Conservation (phyloP, 768 basidiomycete species). For the Boletales sp. region DNA sequence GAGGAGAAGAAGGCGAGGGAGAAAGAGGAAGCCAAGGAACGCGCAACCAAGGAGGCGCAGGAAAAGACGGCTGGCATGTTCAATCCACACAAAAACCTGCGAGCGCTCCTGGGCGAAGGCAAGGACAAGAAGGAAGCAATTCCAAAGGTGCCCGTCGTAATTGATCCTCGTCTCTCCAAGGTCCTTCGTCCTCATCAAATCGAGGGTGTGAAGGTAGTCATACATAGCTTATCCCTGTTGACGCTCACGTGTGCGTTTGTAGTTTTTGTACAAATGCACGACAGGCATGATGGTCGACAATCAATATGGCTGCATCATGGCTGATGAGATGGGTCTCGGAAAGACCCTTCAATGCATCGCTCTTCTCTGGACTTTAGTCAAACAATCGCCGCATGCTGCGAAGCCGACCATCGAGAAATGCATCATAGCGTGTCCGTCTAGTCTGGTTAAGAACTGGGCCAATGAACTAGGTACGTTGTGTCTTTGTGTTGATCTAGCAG, state of each 20-base stretch:
- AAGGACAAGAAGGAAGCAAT: constrained; percentile 60
- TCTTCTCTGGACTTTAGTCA: constrained; percentile 90
- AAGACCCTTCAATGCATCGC: constrained; percentile 97
- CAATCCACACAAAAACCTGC: constrained; percentile 92
- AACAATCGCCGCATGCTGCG: constrained; percentile 87
- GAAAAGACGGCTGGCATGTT: constrained; percentile 72
- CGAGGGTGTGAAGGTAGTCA: constrained; percentile 88
- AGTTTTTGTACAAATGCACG: constrained; percentile 96
- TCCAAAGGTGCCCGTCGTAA: constrained; percentile 92
- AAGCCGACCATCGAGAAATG: constrained; percentile 94
- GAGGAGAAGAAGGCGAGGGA: constrained; percentile 75
- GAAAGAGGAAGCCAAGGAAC: constrained; percentile 67
- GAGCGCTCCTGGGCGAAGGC: constrained; percentile 69
- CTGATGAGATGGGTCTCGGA: constrained; percentile 98
- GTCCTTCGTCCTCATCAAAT: constrained; percentile 96
- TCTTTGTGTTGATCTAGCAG: not conserved
- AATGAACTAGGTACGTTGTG: constrained; percentile 77
- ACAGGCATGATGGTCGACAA: constrained; percentile 91
- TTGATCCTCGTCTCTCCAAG: constrained; percentile 83
- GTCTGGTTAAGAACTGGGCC: constrained; percentile 97
- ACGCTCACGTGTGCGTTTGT: constrained; percentile 4
- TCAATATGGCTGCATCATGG: constrained; percentile 97
- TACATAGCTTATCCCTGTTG: not conserved
- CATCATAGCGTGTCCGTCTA: constrained; percentile 95
- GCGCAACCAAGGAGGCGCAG: constrained; percentile 57